These are phyloP conservation scores for Ceratobasidium sp. DNA, from an alignment of 1,284 basidiomycete species.

Conservation along the genomic window DNA sequence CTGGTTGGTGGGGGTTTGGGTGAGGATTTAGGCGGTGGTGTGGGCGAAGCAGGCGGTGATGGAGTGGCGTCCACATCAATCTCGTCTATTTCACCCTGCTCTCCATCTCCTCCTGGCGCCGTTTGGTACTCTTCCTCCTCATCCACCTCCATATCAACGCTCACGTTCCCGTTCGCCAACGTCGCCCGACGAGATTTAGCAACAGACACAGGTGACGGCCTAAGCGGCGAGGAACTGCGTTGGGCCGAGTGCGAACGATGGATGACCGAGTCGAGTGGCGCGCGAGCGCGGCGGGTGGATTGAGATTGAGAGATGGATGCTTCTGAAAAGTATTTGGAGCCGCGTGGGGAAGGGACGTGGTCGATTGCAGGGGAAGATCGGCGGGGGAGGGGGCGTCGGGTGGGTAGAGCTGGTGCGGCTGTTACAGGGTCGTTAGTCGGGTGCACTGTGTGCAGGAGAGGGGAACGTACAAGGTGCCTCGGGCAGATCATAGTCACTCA, in stretches of 20 bases:
- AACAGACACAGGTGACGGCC: neutral
- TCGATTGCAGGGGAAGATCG: slow-evolving; percentile 23
- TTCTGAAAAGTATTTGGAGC: slow-evolving; percentile 25
- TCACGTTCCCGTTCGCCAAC: slow-evolving; percentile 22
- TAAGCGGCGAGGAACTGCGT: slow-evolving; percentile 29
- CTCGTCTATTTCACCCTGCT: slow-evolving; percentile 33
- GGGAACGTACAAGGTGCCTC: slow-evolving; percentile 29
- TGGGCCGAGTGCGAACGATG: slow-evolving; percentile 30
- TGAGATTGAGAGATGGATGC: slow-evolving; percentile 18
- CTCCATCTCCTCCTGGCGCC: neutral
- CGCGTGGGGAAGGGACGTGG: slow-evolving; percentile 37
- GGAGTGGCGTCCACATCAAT: slow-evolving; percentile 19
- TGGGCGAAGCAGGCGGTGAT: slow-evolving; percentile 5
- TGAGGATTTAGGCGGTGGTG: neutral
- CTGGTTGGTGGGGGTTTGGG: neutral
- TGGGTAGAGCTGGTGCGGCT: slow-evolving; percentile 2
- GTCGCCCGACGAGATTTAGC: slow-evolving; percentile 22
- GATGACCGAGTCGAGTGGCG: slow-evolving; percentile 39
- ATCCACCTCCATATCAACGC: slow-evolving; percentile 36
- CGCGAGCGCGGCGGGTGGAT: slow-evolving; percentile 38
- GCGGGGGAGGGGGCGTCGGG: slow-evolving; percentile 17
- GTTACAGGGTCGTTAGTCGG: neutral
- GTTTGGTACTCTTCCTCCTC: slow-evolving; percentile 40
- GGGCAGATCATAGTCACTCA: slow-evolving; percentile 26
- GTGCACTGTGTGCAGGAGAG: neutral